phyloP scores from a whole-genome alignment of 2,329 filamentous ascomycete genomes.

The Trichoderma sp. region DNA sequence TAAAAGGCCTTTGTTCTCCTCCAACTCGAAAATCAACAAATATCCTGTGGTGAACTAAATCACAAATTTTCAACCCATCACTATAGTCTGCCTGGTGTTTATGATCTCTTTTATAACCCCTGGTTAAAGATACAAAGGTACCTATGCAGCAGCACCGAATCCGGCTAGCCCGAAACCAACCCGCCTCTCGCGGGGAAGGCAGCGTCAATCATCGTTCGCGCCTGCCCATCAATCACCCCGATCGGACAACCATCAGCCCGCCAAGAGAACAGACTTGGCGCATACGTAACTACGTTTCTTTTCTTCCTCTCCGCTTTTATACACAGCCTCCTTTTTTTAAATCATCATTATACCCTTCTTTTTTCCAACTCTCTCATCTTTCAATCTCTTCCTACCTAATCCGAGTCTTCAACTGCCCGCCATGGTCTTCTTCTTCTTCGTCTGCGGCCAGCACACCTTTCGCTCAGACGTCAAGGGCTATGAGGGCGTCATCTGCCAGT shows the following conservation, averaged over 20 bases:
- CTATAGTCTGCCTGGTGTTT: too few species aligned
- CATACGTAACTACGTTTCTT: background rate
- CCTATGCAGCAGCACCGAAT: background rate
- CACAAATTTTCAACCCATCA: too few species aligned
- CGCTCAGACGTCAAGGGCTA: constrained; percentile 62
- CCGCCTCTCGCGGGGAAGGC: background rate
- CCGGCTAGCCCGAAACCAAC: background rate
- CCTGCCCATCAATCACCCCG: background rate
- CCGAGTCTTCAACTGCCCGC: constrained; percentile 11
- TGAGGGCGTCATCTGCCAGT: constrained; percentile 62
- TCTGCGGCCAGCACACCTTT: constrained; percentile 63
- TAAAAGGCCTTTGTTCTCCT: too few species aligned
- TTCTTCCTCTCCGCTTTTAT: background rate
- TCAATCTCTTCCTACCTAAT: background rate
- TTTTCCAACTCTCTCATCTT: background rate
- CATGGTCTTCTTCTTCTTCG: constrained; percentile 63
- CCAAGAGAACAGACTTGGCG: background rate
- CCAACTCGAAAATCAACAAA: too few species aligned
- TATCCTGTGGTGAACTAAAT: too few species aligned
- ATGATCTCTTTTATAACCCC: background rate
- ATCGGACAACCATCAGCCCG: background rate
- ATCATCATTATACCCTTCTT: background rate
- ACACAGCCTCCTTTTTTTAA: background rate
- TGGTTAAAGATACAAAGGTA: background rate
- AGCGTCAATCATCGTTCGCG: background rate